A percentile compares a stretch with the other conserved stretches of the same genome.
These are phyloP conservation scores for Begonia masoniana DNA, from an alignment of 306 rosid genomes.

Conservation along the genomic window DNA sequence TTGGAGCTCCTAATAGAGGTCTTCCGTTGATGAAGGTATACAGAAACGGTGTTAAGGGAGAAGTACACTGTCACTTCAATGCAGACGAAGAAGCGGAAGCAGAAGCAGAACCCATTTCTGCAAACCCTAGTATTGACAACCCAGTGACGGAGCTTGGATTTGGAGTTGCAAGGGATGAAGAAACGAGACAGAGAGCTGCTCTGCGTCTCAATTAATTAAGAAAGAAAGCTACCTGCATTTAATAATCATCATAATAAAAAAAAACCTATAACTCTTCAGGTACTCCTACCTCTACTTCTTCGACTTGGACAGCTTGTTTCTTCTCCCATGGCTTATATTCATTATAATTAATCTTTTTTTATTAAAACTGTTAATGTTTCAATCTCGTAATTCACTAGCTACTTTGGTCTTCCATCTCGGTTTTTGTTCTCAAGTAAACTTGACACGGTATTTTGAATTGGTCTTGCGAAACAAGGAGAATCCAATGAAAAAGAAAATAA, in stretches of 20 bases:
- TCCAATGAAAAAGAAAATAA: neutral
- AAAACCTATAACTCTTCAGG: neutral
- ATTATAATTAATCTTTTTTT: neutral
- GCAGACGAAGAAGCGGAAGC: slow-evolving; percentile 21
- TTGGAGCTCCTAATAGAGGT: slow-evolving; percentile 22
- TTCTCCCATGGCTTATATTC: slow-evolving; percentile 2
- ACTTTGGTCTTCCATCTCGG: neutral
- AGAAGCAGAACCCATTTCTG: slow-evolving; percentile 8
- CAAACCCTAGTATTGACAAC: slow-evolving; percentile 13
- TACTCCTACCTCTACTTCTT: neutral
- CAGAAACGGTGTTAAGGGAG: too few species aligned
- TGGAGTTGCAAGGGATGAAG: slow-evolving; percentile 11
- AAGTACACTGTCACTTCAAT: slow-evolving; percentile 3
- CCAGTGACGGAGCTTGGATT: slow-evolving; percentile 7
- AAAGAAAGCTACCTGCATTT: slow-evolving; percentile 9
- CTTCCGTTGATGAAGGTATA: too few species aligned
- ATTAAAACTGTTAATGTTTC: neutral
- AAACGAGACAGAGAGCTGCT: slow-evolving; percentile 15
- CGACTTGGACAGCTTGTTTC: slow-evolving; percentile 8
- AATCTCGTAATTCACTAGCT: too few species aligned
- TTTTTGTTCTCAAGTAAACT: neutral
- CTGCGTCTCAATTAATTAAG: slow-evolving; percentile 22
- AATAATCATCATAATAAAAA: slow-evolving; percentile 5
- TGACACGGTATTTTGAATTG: neutral
- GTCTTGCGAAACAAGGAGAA: neutral